Evolutionary conservation across 2,329 filamentous ascomycete species (phyloP).

Genomic region (Aspergillus persii): DNA sequence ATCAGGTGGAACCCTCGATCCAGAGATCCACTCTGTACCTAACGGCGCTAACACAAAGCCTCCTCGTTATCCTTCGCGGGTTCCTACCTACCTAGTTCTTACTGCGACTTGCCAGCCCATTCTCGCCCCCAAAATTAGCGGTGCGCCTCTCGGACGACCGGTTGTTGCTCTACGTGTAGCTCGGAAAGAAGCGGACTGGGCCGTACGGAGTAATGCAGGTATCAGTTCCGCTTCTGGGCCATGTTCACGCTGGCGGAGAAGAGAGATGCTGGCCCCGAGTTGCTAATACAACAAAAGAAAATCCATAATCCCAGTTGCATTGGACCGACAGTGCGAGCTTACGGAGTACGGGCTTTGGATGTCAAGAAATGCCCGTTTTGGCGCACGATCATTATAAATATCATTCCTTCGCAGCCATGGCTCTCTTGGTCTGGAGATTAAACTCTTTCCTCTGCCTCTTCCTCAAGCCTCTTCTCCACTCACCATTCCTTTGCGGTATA

Average conservation of each 20-base stretch:
- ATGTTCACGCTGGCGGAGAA: not conserved
- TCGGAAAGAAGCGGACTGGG: not conserved
- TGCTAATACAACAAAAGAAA: not conserved
- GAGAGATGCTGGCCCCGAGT: not conserved
- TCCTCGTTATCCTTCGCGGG: not conserved
- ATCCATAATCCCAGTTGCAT: not conserved
- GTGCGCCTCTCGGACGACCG: not conserved
- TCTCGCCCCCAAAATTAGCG: not conserved
- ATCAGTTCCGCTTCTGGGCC: not conserved
- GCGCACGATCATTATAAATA: not conserved
- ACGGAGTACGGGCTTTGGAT: not conserved
- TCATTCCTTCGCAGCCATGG: not conserved
- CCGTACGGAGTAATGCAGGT: not conserved
- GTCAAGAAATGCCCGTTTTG: not conserved
- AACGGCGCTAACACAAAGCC: not conserved
- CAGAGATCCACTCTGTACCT: not conserved
- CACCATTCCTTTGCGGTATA: not conserved
- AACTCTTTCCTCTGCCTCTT: not conserved
- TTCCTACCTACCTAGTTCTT: not conserved
- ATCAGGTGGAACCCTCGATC: not conserved
- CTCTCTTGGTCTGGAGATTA: not conserved
- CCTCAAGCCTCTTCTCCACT: not conserved
- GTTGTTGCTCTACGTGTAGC: not conserved
- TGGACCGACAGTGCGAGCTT: not conserved
- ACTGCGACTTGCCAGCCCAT: not conserved